These are phyloP conservation scores for Oenanthe javanica DNA, from an alignment of 140 eudicot genomes.

Conservation along the genomic window DNA sequence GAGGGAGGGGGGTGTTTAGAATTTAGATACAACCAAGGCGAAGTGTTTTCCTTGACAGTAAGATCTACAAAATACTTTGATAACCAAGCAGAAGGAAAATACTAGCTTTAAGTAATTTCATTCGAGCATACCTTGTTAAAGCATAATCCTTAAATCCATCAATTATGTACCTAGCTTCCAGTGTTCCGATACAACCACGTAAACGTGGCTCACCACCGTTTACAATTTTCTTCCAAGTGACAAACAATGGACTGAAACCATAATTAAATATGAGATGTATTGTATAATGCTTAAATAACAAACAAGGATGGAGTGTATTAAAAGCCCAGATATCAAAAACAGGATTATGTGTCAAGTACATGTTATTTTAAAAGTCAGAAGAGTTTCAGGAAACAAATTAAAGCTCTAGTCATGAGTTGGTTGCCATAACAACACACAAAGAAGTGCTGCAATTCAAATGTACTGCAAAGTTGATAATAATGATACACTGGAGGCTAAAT, in stretches of 20 bases:
- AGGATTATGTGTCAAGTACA: not conserved
- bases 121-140: constrained; percentile 48
- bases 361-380: not conserved
- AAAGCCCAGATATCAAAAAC: not conserved
- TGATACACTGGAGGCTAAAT: not conserved
- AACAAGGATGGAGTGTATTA: not conserved
- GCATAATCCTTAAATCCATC: constrained; percentile 83
- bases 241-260: constrained; percentile 86
- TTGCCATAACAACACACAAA: not conserved
- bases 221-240: constrained; percentile 80
- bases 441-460: not conserved
- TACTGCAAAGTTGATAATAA: not conserved
- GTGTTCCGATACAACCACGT: constrained; percentile 93
- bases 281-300: not conserved
- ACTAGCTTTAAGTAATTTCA: not conserved
- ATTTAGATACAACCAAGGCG: not conserved
- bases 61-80: not conserved
- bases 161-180: constrained; percentile 63
- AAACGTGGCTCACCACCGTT: constrained; percentile 82
- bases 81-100: not conserved
- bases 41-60: not conserved
- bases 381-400: not conserved
- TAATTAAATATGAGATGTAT: constrained; percentile 2
- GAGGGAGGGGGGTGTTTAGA: too few relatives aligned
- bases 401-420: not conserved